Percentiles rank a stretch among this genome's conserved stretches.
phyloP scores from a whole-genome alignment of 805 yeast species.

The Nakazawaea wickerhamii region DNA sequence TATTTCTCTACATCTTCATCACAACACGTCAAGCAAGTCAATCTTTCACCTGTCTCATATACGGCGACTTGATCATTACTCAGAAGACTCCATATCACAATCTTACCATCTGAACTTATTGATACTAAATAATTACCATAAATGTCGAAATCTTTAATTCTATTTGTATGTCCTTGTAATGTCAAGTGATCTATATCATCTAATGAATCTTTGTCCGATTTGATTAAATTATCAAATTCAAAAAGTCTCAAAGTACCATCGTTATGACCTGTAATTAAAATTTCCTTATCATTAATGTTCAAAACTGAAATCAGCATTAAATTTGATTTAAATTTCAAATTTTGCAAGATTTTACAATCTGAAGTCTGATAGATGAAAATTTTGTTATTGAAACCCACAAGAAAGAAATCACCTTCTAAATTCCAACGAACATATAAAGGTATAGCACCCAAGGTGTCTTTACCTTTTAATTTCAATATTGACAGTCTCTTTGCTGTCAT shows the following conservation, averaged over 20 bases:
- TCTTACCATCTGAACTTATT: constrained; percentile 88
- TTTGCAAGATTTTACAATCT: constrained; percentile 52
- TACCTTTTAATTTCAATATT: constrained; percentile 62
- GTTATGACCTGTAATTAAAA: constrained; percentile 60
- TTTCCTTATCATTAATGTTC: constrained; percentile 42
- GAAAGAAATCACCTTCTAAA: constrained; percentile 59
- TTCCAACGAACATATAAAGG: constrained; percentile 69
- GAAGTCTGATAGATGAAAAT: constrained; percentile 61
- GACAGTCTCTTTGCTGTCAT: constrained; percentile 97
- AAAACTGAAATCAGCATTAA: constrained; percentile 64
- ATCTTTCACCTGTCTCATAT: constrained; percentile 84
- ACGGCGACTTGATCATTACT: constrained; percentile 79
- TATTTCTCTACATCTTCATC: constrained; percentile 74
- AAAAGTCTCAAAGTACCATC: constrained; percentile 67
- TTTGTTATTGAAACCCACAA: constrained; percentile 67
- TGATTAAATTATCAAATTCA: constrained; percentile 31
- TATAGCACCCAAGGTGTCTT: constrained; percentile 59
- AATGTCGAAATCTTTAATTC: constrained; percentile 75
- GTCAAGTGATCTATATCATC: constrained; percentile 39
- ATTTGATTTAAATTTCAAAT: constrained; percentile 46
- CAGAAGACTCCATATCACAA: constrained; percentile 81
- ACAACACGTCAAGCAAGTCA: constrained; percentile 76
- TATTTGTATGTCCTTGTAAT: constrained; percentile 74
- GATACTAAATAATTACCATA: constrained; percentile 54
- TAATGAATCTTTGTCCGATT: constrained; percentile 17